phyloP scores from a whole-genome alignment of 371 early-diverging fungal genomes.

The Paraphysoderma sedebokerense region DNA sequence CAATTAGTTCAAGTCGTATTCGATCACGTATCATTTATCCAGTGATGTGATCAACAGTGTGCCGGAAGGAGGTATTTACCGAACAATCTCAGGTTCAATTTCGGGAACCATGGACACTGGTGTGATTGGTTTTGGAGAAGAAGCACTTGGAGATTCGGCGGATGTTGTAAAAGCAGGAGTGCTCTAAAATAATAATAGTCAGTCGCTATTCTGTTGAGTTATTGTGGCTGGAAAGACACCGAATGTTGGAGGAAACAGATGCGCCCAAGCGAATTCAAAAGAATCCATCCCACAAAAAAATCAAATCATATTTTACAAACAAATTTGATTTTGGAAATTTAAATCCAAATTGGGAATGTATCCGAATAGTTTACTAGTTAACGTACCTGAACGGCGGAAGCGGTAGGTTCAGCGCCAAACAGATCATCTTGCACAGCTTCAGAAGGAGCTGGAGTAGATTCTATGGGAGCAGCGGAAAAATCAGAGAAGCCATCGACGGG shows the following conservation, averaged over 20 bases:
- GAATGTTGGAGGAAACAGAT: too few relatives aligned
- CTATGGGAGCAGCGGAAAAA: constrained; percentile 6
- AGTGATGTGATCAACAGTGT: neutral
- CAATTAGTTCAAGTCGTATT: neutral
- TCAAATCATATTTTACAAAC: too few relatives aligned
- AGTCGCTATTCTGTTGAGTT: too few relatives aligned
- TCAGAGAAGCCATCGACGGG: constrained; percentile 13
- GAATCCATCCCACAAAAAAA: too few relatives aligned
- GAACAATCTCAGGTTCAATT: constrained; percentile 37
- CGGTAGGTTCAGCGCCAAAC: neutral
- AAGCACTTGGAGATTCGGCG: constrained; percentile 6
- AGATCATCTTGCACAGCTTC: constrained; percentile 2
- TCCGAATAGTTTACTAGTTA: neutral
- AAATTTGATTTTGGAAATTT: too few relatives aligned
- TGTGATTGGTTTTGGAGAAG: constrained; percentile 2
- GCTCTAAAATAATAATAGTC: too few relatives aligned
- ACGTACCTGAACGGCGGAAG: neutral
- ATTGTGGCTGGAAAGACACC: too few relatives aligned
- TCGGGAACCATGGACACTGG: constrained; percentile 13
- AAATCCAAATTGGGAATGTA: too few relatives aligned
- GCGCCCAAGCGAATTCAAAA: too few relatives aligned
- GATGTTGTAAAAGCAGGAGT: too few relatives aligned
- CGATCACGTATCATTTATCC: neutral
- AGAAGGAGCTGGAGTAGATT: constrained; percentile 2
- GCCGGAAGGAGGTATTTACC: constrained; percentile 12